Base-by-base conservation (phyloP, 805 yeast species). In the Spathaspora boniae region DNA sequence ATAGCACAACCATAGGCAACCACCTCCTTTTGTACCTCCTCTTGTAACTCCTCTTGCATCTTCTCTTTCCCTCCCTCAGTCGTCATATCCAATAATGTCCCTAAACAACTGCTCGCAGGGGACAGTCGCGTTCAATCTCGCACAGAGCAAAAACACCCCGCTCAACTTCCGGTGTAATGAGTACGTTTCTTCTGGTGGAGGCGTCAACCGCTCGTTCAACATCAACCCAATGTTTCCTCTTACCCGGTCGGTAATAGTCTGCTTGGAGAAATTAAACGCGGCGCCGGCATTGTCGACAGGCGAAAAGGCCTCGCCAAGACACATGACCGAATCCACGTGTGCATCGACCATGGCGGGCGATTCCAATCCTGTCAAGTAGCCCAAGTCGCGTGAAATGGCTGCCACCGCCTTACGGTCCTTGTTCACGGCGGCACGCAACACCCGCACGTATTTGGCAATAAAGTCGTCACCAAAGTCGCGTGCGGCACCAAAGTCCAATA, bases 151-250 rank as follows among this genome's bases (percentile, higher is more conserved):
- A 54, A 85, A 93, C 1, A 93, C 95, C 8, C 98, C 98, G 54
- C 95, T 85, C 53, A 93, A 78, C 54, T 93, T 93, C 51, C 98
- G 73, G 62, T 93, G 98, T 48, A 93, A 68, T n/a, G 95, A 84
- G 57, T 93, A 93, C 0, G 98, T 93, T 60, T 93, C 98, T 53
- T 93, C 98, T 2, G 98, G 98, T 9, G 98, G 98, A 3, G 98
- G 97, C 3, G 96, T 78, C 42, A 93, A 68, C 47, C 98, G 76
- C 59, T 93, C 96, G 42, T 81, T 76, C 42, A 93, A 70, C 98
- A 93, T 93, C 36, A 89, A 64, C 2, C 87, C 80, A 46, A 93
- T 86, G 51, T 89, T 88, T 3, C 77, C 82, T 45, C 95, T 76
- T 16, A 93, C 96, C 44, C 98, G 75, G 46, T 87, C 96, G 5